Base-by-base conservation (phyloP, 176 grass and related monocot genomes). In the Alloteropsis semialata region DNA sequence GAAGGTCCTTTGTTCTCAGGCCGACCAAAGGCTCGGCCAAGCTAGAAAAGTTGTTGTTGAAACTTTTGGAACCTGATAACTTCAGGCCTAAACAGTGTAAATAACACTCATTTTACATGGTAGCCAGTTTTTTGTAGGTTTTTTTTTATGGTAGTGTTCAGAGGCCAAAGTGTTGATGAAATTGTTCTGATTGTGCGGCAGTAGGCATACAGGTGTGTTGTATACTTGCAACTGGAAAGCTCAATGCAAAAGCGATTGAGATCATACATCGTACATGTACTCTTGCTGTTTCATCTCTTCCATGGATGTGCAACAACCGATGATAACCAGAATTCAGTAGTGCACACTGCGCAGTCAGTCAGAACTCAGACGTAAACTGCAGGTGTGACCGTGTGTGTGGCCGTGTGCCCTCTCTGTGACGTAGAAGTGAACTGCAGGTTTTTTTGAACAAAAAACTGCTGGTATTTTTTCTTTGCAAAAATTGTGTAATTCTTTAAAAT, bases 31-130 rank as follows among this genome's bases (percentile, higher is more conserved):
- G 63, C 5, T 93, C 91, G 18, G 85, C 73, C 38, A 94, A 90
- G 68, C 69, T 99, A 82, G 93, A 96, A 87, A 91, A 81, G n/a
- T 67, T 90, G 85, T 68, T 99, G 58, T 61, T 91, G 76, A 89
- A 86, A 80, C 93, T 93, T 81, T 86, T 99, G 66, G 87, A 92
- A 77, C 82, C 87, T 78, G 91, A 89, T 65, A 94, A 91, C 54
- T 99, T 99, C 87, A 93, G 96, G 78, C 82, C 89, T 82, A 99
- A 85, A 85, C 96, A 99, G 71, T 99, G 96, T 98, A 93, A 87
- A 98, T 98, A 93, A 85, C 62, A 65, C 58, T 77, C 45, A 13
- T 83, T 45, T 75, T 83, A 84, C 73, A 69, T 83, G 50, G 50
- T 87, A 83, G 80, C 50, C 80, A 87, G 68, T 18, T 83, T 49